Percentiles rank a stretch among this genome's conserved stretches.
Evolutionary conservation across 345 rosid species (phyloP).

Genomic region (Citrus trifoliata): DNA sequence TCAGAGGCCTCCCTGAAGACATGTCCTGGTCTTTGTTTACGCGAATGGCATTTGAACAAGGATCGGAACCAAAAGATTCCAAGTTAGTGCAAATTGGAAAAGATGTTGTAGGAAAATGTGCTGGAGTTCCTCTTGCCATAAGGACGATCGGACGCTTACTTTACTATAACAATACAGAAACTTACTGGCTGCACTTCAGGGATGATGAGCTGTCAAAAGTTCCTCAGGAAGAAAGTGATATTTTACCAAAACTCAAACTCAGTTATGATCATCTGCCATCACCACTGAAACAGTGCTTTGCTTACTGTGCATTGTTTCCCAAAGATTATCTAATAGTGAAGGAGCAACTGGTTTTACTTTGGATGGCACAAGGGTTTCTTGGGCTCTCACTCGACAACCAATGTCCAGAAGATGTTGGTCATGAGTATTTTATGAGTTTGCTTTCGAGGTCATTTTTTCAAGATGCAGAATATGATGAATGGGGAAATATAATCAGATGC

Average conservation of each 20-base stretch:
- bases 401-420: constrained; percentile 3
- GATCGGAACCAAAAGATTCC: neutral
- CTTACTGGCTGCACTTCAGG: constrained; percentile 16
- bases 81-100: constrained; percentile 6
- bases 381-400: neutral
- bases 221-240: neutral
- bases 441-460: constrained; percentile 9
- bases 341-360: constrained; percentile 14
- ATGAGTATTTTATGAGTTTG: constrained; percentile 8
- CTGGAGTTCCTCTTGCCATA: constrained; percentile 25
- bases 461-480: constrained; percentile 5
- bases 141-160: constrained; percentile 19
- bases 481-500: neutral
- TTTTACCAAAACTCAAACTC: constrained; percentile 22
- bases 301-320: constrained; percentile 34
- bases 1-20: neutral
- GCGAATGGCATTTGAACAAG: neutral
- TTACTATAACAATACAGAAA: neutral
- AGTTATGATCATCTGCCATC: constrained; percentile 37
- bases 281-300: constrained; percentile 38
- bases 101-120: constrained; percentile 12
- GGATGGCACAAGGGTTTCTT: constrained; percentile 28
- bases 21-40: constrained; percentile 10
- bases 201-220: neutral
- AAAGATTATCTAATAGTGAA: constrained; percentile 20